phyloP scores from a whole-genome alignment of 2,329 filamentous ascomycete genomes.

The Exophiala phaeomuriformis region DNA sequence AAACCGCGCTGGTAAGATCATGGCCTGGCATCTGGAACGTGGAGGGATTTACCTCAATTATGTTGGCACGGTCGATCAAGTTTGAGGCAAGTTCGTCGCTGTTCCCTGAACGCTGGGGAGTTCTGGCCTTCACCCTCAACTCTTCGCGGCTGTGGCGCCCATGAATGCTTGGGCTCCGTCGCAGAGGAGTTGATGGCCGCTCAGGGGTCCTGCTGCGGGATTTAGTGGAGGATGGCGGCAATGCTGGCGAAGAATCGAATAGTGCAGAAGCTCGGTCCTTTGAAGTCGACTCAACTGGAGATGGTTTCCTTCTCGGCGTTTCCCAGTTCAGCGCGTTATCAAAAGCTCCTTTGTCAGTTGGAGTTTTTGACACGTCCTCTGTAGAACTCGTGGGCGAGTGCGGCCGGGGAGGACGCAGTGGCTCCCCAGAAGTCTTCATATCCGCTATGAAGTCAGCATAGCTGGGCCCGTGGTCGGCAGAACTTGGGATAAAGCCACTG shows the following conservation, averaged over 20 bases:
- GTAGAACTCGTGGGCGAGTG: conserved; percentile 27
- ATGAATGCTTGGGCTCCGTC: conserved; percentile 33
- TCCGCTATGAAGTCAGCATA: conserved; percentile 1
- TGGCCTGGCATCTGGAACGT: conserved; percentile 28
- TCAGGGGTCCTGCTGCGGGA: conserved; percentile 6
- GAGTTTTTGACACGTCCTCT: conserved; percentile 19
- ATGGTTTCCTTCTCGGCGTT: conserved; percentile 27
- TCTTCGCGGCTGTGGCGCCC: conserved; percentile 30
- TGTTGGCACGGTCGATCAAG: conserved; percentile 17
- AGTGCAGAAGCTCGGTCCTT: conserved; percentile 43
- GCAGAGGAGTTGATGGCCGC: conserved; percentile 19
- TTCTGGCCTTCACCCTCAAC: conserved; percentile 8
- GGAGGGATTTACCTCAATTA: conserved; percentile 31
- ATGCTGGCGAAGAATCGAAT: conserved; percentile 39
- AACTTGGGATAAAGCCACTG: conserved; percentile 38
- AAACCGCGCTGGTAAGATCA: conserved; percentile 21
- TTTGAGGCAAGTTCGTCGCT: conserved; percentile 20
- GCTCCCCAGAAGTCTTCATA: conserved; percentile 8
- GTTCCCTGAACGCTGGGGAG: not conserved
- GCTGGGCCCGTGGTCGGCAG: conserved; percentile 11
- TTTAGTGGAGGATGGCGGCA: conserved; percentile 11
- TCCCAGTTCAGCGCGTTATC: conserved; percentile 4
- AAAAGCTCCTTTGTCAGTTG: not conserved
- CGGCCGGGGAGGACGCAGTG: conserved; percentile 21
- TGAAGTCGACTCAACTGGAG: conserved; percentile 38